These are phyloP conservation scores for Solanum rostratum DNA, from an alignment of 257 asterid species.

Conservation along the genomic window DNA sequence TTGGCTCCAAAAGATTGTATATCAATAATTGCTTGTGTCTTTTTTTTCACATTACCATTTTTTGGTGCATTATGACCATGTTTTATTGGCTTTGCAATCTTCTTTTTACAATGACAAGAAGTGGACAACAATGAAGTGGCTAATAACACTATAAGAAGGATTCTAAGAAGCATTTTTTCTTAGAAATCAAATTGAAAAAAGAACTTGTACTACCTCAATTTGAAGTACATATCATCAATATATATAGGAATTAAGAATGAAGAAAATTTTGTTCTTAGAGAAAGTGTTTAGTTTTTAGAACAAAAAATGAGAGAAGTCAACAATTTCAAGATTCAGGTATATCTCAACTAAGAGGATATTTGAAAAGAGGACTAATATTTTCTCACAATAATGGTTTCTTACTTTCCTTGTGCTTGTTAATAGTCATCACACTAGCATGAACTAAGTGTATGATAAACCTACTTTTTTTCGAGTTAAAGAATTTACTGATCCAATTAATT, in stretches of 20 bases:
- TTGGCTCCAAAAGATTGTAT: conserved; percentile 69
- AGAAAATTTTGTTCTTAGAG: not conserved
- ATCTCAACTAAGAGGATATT: conserved; percentile 13
- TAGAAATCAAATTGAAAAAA: not conserved
- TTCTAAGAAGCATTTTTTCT: conserved; percentile 16
- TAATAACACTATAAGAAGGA: conserved; percentile 9
- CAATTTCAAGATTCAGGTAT: conserved; percentile 20
- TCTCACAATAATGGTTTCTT: not conserved
- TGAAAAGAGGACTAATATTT: not conserved
- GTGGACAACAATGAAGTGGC: conserved; percentile 19
- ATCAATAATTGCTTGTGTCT: conserved; percentile 10
- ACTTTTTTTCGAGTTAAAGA: not conserved
- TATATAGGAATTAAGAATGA: not conserved
- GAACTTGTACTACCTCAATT: not conserved
- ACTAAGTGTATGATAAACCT: not conserved
- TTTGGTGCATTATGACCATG: not conserved
- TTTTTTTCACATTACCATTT: not conserved
- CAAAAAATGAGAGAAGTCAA: not conserved
- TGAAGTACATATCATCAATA: not conserved
- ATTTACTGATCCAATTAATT: not conserved
- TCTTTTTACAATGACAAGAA: conserved; percentile 16
- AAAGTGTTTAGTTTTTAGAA: not conserved
- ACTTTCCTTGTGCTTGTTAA: conserved; percentile 16
- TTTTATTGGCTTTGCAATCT: not conserved
- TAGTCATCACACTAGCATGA: conserved; percentile 8